phyloP scores from a whole-genome alignment of 2,329 filamentous ascomycete species.

The Xylaria sp. region DNA sequence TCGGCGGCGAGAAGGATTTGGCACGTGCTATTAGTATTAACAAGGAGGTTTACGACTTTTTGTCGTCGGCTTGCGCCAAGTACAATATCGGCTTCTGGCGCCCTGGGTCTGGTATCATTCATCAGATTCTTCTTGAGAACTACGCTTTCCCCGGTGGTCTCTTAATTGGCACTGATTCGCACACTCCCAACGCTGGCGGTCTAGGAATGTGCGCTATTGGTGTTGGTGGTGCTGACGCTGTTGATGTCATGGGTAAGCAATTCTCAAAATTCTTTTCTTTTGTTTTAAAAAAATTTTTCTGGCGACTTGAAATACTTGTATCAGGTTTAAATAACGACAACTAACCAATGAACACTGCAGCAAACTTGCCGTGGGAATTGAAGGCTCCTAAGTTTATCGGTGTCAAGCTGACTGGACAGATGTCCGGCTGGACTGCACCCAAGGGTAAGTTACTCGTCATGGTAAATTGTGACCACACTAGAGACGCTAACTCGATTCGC shows the following conservation, averaged over 20 bases:
- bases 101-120: slow-evolving; percentile 98
- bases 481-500: slow-evolving; percentile 31
- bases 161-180: slow-evolving; percentile 96
- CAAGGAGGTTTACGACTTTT: slow-evolving; percentile 99
- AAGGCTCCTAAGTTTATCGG: slow-evolving; percentile 98
- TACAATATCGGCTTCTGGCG: slow-evolving; percentile 99
- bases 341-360: slow-evolving; percentile 63
- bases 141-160: slow-evolving; percentile 99
- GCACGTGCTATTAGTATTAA: slow-evolving; percentile 91
- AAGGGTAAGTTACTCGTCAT: slow-evolving; percentile 72
- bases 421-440: slow-evolving; percentile 91
- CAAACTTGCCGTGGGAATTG: slow-evolving; percentile 85
- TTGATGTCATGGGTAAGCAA: slow-evolving; percentile 82
- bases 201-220: slow-evolving; percentile 94
- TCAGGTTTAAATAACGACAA: slow-evolving; percentile 49
- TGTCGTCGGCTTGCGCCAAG: slow-evolving; percentile 93
- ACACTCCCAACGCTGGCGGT: slow-evolving; percentile 97
- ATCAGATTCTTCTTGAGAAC: slow-evolving; percentile 98
- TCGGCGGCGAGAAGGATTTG: slow-evolving; percentile 94
- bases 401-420: slow-evolving; percentile 89
- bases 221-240: slow-evolving; percentile 97
- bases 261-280: neutral
- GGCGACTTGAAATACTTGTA: neutral
- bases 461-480: neutral
- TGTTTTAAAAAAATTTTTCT: neutral